Evolutionary conservation across 352 stramenopile species (phyloP).

Genomic region (Pythium sukuiense): DNA sequence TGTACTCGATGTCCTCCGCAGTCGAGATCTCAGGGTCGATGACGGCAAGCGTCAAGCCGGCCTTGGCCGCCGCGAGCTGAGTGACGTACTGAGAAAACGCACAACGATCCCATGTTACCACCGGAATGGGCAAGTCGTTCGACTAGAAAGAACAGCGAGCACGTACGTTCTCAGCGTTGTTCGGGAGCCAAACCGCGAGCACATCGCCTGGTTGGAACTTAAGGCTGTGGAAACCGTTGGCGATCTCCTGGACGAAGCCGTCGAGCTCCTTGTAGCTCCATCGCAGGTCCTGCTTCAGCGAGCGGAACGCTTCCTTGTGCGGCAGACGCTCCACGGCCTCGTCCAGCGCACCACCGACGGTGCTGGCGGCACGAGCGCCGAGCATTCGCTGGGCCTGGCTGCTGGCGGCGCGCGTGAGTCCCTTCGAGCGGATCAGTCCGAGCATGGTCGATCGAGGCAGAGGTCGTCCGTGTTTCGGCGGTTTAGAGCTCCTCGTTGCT

Average conservation of each 20-base stretch:
- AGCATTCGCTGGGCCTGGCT: conserved; percentile 29
- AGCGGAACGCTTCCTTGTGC: conserved; percentile 86
- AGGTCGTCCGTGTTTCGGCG: conserved; percentile 24
- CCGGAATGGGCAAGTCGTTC: not conserved
- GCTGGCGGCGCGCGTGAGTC: conserved; percentile 37
- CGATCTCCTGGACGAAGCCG: conserved; percentile 67
- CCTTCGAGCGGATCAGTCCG: conserved; percentile 60
- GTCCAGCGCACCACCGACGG: conserved; percentile 67
- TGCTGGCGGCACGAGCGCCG: conserved; percentile 51
- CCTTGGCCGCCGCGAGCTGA: conserved; percentile 83
- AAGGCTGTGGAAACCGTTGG: conserved; percentile 75
- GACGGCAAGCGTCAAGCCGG: conserved; percentile 76
- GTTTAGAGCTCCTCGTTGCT: conserved; percentile 24
- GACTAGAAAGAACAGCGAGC: not conserved
- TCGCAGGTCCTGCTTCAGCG: conserved; percentile 80
- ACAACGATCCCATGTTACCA: conserved; percentile 4
- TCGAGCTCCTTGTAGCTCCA: conserved; percentile 88
- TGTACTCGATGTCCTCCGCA: conserved; percentile 74
- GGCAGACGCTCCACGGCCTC: conserved; percentile 73
- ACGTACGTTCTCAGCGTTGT: conserved; percentile 75
- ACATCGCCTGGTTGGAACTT: conserved; percentile 73
- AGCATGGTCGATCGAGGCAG: conserved; percentile 42
- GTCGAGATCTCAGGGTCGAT: conserved; percentile 77
- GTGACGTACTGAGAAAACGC: conserved; percentile 48
- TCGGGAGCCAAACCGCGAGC: conserved; percentile 83